phyloP scores from a whole-genome alignment of 2,329 filamentous ascomycete genomes.

The Coleophoma cylindrospora region DNA sequence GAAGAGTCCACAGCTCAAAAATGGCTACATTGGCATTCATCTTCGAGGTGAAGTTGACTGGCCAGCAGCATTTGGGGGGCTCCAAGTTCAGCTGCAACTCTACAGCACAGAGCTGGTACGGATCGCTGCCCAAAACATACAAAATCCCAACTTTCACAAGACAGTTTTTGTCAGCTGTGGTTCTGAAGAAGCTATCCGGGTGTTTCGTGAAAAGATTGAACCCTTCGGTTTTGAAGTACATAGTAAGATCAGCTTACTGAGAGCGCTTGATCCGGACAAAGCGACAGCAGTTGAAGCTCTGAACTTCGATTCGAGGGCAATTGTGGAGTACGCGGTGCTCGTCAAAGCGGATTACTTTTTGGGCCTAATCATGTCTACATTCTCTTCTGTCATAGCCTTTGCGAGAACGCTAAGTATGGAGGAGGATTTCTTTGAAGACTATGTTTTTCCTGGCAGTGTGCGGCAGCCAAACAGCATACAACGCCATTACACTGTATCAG shows the following conservation, averaged over 20 bases:
- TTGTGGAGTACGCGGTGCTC: slow-evolving; percentile 17
- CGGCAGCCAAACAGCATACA: slow-evolving; percentile 1
- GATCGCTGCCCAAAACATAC: not conserved
- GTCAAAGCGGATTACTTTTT: slow-evolving; percentile 12
- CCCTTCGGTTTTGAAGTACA: slow-evolving; percentile 12
- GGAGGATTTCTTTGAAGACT: slow-evolving; percentile 11
- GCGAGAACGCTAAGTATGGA: slow-evolving; percentile 10
- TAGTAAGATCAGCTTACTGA: slow-evolving; percentile 13
- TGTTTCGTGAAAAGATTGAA: slow-evolving; percentile 8
- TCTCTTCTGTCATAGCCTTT: slow-evolving; percentile 16
- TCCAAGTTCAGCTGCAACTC: slow-evolving; percentile 10
- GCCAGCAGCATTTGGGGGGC: slow-evolving; percentile 10
- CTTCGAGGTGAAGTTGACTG: slow-evolving; percentile 18
- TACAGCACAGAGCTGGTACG: slow-evolving; percentile 11
- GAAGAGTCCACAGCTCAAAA: slow-evolving; percentile 5
- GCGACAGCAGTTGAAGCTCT: slow-evolving; percentile 7
- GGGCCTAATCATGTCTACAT: slow-evolving; percentile 14
- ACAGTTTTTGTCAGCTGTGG: slow-evolving; percentile 20
- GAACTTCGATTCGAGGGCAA: slow-evolving; percentile 14
- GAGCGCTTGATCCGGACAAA: slow-evolving; percentile 1
- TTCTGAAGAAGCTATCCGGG: slow-evolving; percentile 8
- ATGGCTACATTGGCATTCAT: slow-evolving; percentile 18
- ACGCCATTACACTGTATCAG: slow-evolving; percentile 5
- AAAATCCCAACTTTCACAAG: not conserved
- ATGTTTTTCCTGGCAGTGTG: slow-evolving; percentile 14